phyloP scores from a whole-genome alignment of 352 stramenopile species.

The Thraustochytrium sp. region DNA sequence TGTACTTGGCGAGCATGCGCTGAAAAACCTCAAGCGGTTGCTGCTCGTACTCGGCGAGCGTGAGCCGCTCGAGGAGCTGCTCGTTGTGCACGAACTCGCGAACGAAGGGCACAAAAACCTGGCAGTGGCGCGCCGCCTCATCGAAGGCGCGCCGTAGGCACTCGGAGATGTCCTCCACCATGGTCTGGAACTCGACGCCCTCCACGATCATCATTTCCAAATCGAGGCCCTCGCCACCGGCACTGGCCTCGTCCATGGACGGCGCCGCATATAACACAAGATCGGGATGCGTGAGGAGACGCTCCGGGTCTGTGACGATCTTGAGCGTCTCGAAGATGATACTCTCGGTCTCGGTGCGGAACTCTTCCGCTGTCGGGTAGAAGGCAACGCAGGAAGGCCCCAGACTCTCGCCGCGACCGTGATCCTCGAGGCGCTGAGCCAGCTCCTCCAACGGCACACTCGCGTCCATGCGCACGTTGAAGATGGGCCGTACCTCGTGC shows the following conservation, averaged over 20 bases:
- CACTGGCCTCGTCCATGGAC: conserved; percentile 68
- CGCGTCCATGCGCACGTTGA: conserved; percentile 2
- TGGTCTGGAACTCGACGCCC: conserved; percentile 49
- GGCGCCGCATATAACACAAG: conserved; percentile 68
- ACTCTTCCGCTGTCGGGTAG: conserved; percentile 23
- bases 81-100: conserved; percentile 75
- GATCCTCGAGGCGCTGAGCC: neutral
- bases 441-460: neutral
- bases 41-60: conserved; percentile 60
- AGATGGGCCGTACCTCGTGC: neutral
- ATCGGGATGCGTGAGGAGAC: conserved; percentile 69
- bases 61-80: conserved; percentile 59
- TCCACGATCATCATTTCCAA: conserved; percentile 48
- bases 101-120: conserved; percentile 77
- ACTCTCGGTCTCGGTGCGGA: neutral
- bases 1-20: conserved; percentile 71
- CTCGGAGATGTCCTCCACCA: conserved; percentile 49
- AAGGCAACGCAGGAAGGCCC: neutral
- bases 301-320: conserved; percentile 34
- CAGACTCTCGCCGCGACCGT: neutral
- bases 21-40: conserved; percentile 68
- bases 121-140: conserved; percentile 72
- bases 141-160: conserved; percentile 51
- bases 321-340: conserved; percentile 43
- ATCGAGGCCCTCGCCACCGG: neutral